These are phyloP conservation scores for Nicotiana attenuata DNA, from an alignment of 257 asterid species.

Conservation along the genomic window DNA sequence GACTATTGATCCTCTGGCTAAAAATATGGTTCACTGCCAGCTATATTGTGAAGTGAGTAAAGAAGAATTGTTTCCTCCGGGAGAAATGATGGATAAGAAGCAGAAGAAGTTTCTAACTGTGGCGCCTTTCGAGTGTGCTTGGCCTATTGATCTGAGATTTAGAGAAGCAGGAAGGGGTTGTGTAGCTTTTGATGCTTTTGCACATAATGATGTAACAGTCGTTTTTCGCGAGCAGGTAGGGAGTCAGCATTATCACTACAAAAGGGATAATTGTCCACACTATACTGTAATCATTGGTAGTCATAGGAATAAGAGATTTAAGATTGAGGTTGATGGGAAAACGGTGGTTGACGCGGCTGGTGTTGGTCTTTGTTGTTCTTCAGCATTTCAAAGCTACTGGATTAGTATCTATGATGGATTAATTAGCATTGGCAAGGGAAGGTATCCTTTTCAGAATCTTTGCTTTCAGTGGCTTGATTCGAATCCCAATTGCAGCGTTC, in stretches of 20 bases:
- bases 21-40: constrained; percentile 17
- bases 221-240: constrained; percentile 93
- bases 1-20: constrained; percentile 4
- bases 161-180: constrained; percentile 98
- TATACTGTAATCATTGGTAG: constrained; percentile 96
- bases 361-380: constrained; percentile 74
- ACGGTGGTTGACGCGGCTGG: constrained; percentile 81
- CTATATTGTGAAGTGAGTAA: constrained; percentile 2
- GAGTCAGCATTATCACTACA: constrained; percentile 96
- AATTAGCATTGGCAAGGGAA: constrained; percentile 92
- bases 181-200: constrained; percentile 95
- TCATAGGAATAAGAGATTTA: constrained; percentile 79
- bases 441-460: constrained; percentile 94
- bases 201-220: constrained; percentile 85
- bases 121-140: constrained; percentile 94
- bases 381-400: constrained; percentile 95
- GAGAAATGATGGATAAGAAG: constrained; percentile 57
- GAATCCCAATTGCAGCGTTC: constrained; percentile 75
- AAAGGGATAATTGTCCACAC: constrained; percentile 85
- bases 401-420: constrained; percentile 84
- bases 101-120: constrained; percentile 73
- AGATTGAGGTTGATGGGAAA: constrained; percentile 79
- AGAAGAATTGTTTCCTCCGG: constrained; percentile 7
- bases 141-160: constrained; percentile 81
- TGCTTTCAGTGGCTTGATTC: constrained; percentile 95